phyloP scores from a whole-genome alignment of 768 basidiomycete genomes.

The Termitomyces sp. region DNA sequence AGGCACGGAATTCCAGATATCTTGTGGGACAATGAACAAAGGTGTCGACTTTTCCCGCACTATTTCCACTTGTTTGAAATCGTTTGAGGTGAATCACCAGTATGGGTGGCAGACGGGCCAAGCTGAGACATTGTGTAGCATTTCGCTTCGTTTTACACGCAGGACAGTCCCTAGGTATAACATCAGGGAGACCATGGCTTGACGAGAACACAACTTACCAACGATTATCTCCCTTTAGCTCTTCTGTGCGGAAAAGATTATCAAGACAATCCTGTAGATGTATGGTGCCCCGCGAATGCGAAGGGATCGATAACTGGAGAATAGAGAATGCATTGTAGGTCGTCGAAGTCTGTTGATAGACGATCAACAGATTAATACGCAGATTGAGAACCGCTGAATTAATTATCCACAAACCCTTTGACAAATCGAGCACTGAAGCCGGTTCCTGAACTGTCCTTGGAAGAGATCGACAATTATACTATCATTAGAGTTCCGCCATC shows the following conservation, averaged over 20 bases:
- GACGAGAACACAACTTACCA: conserved; percentile 50
- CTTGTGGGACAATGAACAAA: conserved; percentile 84
- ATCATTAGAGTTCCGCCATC: conserved; percentile 87
- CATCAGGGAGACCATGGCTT: neutral
- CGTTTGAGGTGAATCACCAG: conserved; percentile 90
- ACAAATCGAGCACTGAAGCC: conserved; percentile 86
- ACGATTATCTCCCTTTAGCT: conserved; percentile 88
- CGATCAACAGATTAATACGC: neutral
- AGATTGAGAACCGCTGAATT: conserved; percentile 10
- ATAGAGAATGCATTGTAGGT: conserved; percentile 98
- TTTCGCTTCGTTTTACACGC: conserved; percentile 84
- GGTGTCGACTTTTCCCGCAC: conserved; percentile 96
- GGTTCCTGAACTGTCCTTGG: conserved; percentile 94
- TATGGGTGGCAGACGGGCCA: conserved; percentile 91
- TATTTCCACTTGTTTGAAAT: conserved; percentile 85
- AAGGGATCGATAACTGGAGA: conserved; percentile 82
- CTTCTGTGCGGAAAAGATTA: conserved; percentile 84
- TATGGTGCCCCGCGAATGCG: conserved; percentile 45
- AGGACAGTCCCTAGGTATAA: conserved; percentile 76
- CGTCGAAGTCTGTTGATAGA: conserved; percentile 72
- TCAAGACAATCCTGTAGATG: conserved; percentile 80
- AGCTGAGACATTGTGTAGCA: conserved; percentile 80
- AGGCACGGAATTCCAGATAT: conserved; percentile 36
- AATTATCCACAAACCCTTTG: conserved; percentile 54
- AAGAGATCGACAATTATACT: conserved; percentile 95